These are phyloP conservation scores for Fraxinus velutina DNA, from an alignment of 305 asterid species.

Conservation along the genomic window DNA sequence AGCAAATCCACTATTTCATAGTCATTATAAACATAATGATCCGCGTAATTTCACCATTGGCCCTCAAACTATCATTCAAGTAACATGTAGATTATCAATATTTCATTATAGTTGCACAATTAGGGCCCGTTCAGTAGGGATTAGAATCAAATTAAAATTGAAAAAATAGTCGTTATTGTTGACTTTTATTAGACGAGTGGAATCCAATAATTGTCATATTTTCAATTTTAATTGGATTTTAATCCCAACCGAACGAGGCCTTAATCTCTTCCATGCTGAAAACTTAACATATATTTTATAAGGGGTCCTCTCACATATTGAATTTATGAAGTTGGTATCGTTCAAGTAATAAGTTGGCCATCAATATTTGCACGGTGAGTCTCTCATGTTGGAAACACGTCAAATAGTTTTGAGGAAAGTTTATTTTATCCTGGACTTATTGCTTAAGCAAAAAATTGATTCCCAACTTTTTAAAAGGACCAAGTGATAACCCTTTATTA, in stretches of 20 bases:
- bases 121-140: too few species aligned
- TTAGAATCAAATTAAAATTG: too few species aligned
- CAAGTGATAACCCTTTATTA: neutral
- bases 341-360: neutral
- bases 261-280: neutral
- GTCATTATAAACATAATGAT: neutral
- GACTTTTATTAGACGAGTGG: too few species aligned
- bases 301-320: neutral
- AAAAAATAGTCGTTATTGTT: too few species aligned
- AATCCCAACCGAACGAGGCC: too few species aligned
- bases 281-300: too few species aligned
- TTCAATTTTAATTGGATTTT: too few species aligned
- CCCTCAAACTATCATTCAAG: neutral
- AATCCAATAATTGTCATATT: too few species aligned
- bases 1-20: slow-evolving; percentile 2
- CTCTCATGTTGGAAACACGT: neutral
- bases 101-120: neutral
- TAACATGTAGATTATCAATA: neutral
- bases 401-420: neutral
- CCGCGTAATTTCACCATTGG: neutral
- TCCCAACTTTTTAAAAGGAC: neutral
- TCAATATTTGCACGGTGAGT: neutral
- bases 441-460: neutral
- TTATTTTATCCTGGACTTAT: too few species aligned
- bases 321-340: neutral